Conservation (phyloP, 331 rosid species). For the Saraca asoca region DNA sequence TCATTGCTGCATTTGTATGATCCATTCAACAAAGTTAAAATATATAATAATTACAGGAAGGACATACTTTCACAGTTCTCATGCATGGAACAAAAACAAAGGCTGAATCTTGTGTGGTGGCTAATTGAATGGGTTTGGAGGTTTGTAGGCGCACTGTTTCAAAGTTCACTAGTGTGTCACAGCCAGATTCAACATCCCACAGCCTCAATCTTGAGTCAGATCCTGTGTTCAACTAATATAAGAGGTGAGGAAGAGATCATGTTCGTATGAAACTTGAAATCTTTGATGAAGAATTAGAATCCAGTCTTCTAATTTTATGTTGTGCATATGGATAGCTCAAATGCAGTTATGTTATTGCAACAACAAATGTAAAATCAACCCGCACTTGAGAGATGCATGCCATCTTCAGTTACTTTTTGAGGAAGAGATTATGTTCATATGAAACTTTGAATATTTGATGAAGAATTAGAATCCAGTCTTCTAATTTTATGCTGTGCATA, state of each 20-base stretch:
- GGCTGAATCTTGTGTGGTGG: constrained; percentile 68
- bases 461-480: not conserved
- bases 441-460: constrained; percentile 8
- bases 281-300: constrained; percentile 20
- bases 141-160: constrained; percentile 87
- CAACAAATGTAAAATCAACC: constrained; percentile 44
- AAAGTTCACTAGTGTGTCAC: constrained; percentile 85
- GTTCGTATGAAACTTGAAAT: constrained; percentile 7
- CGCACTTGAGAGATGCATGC: constrained; percentile 94
- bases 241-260: constrained; percentile 13
- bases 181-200: constrained; percentile 93
- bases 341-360: not conserved
- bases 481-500: constrained; percentile 1
- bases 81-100: constrained; percentile 93
- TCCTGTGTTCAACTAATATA: constrained; percentile 51
- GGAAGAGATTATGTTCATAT: not conserved
- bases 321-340: constrained; percentile 1
- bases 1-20: constrained; percentile 13
- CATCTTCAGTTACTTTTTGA: constrained; percentile 70
- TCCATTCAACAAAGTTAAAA: constrained; percentile 29
- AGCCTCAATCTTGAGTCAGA: constrained; percentile 93
- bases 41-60: constrained; percentile 7
- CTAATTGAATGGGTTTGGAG: constrained; percentile 86
- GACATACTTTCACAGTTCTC: constrained; percentile 73
- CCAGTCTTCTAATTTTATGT: not conserved